Evolutionary conservation across 78 protist genomes (phyloP), one percentile per base, ranked within the genome.

Genomic region (Tieghemostelium lacteum): DNA sequence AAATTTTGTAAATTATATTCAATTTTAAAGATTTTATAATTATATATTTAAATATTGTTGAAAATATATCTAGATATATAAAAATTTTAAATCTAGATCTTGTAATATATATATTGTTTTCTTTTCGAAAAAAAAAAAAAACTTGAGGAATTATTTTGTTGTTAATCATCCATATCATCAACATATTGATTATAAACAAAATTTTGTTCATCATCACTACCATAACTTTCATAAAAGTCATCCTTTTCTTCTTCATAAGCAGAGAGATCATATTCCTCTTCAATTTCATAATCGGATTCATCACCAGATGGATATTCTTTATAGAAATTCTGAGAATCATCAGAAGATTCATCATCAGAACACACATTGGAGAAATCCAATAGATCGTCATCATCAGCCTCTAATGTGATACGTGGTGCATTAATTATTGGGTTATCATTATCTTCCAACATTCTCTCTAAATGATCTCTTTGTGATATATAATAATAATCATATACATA

Each of bases 351-450:
- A 24, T n/a, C 74, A 5, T 61, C 45, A 8, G 22, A 26, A 60
- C n/a, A 14, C 16, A 19, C 66, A 45, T 49, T 54, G 26, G 28
- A 31, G 34, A 20, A 42, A 57, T 69, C 80, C 67, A 55, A 69
- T n/a, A 61, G 65, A 62, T 70, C 65, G 65, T 55, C 83, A 45
- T 67, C 87, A 31, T 78, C 88, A 1, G 91, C 61, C 26, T 76
- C 72, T 14, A 83, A 45, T 3, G 14, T 19, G 8, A 83, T 78
- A 29, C 55, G 52, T 37, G 66, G 78, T 8, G n/a, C 75, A 45
- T 45, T 45, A n/a, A n/a, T n/a, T n/a, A n/a, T n/a, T n/a, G n/a
- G n/a, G n/a, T n/a, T n/a, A n/a, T n/a, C n/a, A n/a, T n/a, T n/a
- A n/a, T n/a, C n/a, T 45, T 6, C 6, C 6, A 45, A 10, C 52